A percentile compares a stretch with the other conserved stretches of the same genome.
These are phyloP conservation scores for Chlorella vulgaris DNA, from an alignment of 139 green algal genomes.

Conservation along the genomic window DNA sequence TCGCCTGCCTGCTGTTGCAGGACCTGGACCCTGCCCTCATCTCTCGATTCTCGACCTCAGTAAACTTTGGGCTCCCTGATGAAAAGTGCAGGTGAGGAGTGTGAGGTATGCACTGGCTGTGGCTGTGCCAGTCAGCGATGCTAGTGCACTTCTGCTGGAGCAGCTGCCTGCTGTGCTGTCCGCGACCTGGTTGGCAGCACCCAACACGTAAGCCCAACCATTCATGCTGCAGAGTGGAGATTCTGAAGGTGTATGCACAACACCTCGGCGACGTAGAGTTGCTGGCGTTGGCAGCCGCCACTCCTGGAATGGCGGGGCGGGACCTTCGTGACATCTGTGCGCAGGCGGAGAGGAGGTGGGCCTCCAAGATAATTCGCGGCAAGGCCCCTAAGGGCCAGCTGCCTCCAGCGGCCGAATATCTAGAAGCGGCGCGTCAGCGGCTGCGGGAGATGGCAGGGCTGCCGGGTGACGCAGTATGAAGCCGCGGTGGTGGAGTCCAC, in stretches of 20 bases:
- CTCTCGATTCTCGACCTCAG: conserved; percentile 68
- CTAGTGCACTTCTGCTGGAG: background rate
- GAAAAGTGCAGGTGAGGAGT: conserved; percentile 44
- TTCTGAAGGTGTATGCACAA: conserved; percentile 81
- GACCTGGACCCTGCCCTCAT: conserved; percentile 90
- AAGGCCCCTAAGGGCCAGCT: conserved; percentile 57
- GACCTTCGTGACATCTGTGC: conserved; percentile 88
- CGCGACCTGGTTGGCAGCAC: background rate
- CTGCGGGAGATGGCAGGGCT: conserved; percentile 31
- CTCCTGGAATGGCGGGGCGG: conserved; percentile 74
- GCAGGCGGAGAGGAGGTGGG: conserved; percentile 85
- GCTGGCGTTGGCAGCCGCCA: conserved; percentile 56
- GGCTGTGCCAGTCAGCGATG: background rate
- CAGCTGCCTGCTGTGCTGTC: no score
- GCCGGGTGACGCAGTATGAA: background rate
- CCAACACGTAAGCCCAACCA: background rate
- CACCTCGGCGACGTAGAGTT: conserved; percentile 69
- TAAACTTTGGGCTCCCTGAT: conserved; percentile 79
- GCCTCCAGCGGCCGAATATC: conserved; percentile 62
- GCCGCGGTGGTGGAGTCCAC: background rate
- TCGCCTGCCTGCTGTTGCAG: conserved; percentile 1
- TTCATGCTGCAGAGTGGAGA: conserved; percentile 52
- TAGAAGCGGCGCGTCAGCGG: conserved; percentile 46
- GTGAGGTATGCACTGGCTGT: background rate
- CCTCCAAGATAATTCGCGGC: conserved; percentile 78